Base-by-base conservation (phyloP, 495 filamentous ascomycete species). In the Penicillium bialowiezense region DNA sequence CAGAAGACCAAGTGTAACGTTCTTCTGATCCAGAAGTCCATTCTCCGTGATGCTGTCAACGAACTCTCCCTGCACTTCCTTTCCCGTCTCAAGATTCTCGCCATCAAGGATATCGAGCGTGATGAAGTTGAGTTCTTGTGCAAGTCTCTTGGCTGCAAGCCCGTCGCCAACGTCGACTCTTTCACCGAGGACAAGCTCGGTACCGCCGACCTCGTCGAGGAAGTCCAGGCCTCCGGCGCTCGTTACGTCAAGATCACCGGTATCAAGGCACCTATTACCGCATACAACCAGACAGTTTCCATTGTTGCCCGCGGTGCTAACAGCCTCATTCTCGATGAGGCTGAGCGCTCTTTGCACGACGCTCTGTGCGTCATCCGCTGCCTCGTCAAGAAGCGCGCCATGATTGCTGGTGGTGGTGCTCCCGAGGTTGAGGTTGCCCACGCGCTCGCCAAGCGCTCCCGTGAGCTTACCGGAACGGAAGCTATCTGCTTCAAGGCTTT, bases 1-100 rank as follows among this genome's bases (percentile, higher is more conserved):
- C 96, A 97, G 75, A 97, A 96, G 78, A 91, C 91, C 58, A 97
- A 97, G 73, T 98, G 93, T 77, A 98, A 98, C 62, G 95, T 98
- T 26, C 84, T 98, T 44, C 79, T 98, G 56, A 97, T 98, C 57
- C 93, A 98, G 64, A 98, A 98, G 72, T 97, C 92, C 14, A 98
- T 98, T 56, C 83, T 98, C 36, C 83, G 93, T 58, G 93, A 98
- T 64, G 93, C 93, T 37, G 91, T 98, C 71, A 97, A 98, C 75
- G 93, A 97, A 55, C 82, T 97, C 18, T 91, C 88, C 43, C 79
- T 97, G 45, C 93, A 98, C 76, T 98, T 97, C 81, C 86, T 98
- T 51, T 88, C 93, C 49, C 96, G 95, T 64, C 84, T 97, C 40
- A 92, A 92, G 74, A 98, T 98, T 54, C 80, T 97, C 35, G 89